phyloP scores from a whole-genome alignment of 495 filamentous ascomycete genomes.

The Extremus antarcticus region DNA sequence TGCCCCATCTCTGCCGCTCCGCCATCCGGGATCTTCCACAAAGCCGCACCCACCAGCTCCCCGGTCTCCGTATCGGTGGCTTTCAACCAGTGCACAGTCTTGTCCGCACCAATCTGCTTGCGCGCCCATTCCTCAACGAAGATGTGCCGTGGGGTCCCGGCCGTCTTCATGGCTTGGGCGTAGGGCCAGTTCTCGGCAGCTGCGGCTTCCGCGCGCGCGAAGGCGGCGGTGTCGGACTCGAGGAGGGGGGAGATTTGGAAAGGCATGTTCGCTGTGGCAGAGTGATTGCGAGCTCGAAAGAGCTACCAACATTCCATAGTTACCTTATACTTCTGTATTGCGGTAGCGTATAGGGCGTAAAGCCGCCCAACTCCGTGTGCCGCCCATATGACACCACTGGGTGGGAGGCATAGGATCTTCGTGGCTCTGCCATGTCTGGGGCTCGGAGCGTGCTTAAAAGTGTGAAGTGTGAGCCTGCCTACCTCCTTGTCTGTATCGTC shows the following conservation, averaged over 20 bases:
- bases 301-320: no score
- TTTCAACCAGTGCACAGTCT: conserved; percentile 4
- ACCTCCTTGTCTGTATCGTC: no score
- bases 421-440: no score
- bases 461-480: no score
- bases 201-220: conserved; percentile 9
- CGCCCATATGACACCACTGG: no score
- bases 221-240: conserved; percentile 13
- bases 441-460: no score
- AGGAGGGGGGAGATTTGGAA: conserved; percentile 7
- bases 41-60: conserved; percentile 9
- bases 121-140: neutral
- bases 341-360: no score
- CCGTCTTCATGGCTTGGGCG: conserved; percentile 5
- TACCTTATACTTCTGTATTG: no score
- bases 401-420: no score
- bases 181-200: conserved; percentile 4
- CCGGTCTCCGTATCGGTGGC: conserved; percentile 7
- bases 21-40: conserved; percentile 9
- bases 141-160: neutral
- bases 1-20: neutral
- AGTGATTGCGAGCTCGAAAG: no score
- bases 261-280: no score
- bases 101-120: neutral
- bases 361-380: no score